A percentile compares a stretch with the other conserved stretches of the same genome.
Conservation (phyloP, 345 rosid genomes). For the Chamaenerion angustifolium region DNA sequence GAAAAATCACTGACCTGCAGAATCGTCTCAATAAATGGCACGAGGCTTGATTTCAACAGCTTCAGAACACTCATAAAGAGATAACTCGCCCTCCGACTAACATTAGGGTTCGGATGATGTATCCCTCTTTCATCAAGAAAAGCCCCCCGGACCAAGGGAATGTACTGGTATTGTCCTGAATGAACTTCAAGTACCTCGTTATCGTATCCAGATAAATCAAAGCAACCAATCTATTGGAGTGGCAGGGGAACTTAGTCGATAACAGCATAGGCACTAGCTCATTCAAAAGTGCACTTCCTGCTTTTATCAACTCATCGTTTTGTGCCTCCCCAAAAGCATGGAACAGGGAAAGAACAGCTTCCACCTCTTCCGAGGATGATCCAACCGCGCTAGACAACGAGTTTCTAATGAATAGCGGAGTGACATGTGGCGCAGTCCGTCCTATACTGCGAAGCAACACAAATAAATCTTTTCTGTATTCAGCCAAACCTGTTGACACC, state of each 20-base stretch:
- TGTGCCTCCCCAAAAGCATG: slow-evolving; percentile 79
- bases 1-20: slow-evolving; percentile 41
- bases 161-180: slow-evolving; percentile 56
- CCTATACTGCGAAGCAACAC: slow-evolving; percentile 69
- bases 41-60: slow-evolving; percentile 70
- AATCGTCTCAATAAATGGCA: slow-evolving; percentile 72
- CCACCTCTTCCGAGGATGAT: slow-evolving; percentile 70
- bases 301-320: slow-evolving; percentile 57
- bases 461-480: slow-evolving; percentile 72
- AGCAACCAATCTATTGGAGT: slow-evolving; percentile 79
- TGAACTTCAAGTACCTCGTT: slow-evolving; percentile 72
- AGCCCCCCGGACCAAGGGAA: slow-evolving; percentile 61
- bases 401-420: slow-evolving; percentile 61
- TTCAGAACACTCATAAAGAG: slow-evolving; percentile 85
- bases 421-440: slow-evolving; percentile 74
- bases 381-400: slow-evolving; percentile 50
- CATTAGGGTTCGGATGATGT: slow-evolving; percentile 67
- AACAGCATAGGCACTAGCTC: slow-evolving; percentile 68
- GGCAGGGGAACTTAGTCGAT: slow-evolving; percentile 66
- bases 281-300: slow-evolving; percentile 50
- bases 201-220: slow-evolving; percentile 71
- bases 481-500: slow-evolving; percentile 89
- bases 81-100: slow-evolving; percentile 81
- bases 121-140: slow-evolving; percentile 96
- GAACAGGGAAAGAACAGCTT: slow-evolving; percentile 89